Evolutionary conservation across 345 rosid genomes (phyloP), one percentile per base, ranked within the genome.

Genomic region (Syzygium aqueum): DNA sequence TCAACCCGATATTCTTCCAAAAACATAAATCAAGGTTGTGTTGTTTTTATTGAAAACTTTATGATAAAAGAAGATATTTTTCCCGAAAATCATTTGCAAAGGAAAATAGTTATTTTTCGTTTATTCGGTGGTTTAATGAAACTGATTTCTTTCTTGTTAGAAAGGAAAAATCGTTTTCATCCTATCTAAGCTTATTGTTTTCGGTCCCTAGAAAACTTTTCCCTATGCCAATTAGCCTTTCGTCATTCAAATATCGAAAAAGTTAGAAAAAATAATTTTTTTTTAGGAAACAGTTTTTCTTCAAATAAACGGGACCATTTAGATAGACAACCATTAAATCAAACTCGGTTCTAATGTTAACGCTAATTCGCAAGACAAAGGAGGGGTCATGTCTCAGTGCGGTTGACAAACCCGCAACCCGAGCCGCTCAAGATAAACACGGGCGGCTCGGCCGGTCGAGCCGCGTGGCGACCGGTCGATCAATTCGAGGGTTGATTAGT

Each of bases 21-120:
- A 23, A 57, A 57, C 25, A 10, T 59, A 59, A 59, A 59, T 0
- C 16, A 0, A 8, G 0, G 28, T 4, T 5, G 11, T 11, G 0
- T 59, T 1, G 2, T 11, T 59, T 59, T 1, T 6, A 11, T 13
- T 2, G 0, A 11, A 57, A 59, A 59, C 65, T 25, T 43, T 6
- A 5, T 6, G 46, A 43, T 43, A 43, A 43, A 43, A 5, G 46
- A 43, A 43, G 4, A 43, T 43, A 6, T 43, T 43, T 43, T 43
- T 1, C 46, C 1, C 46, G 46, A 7, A 6, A 43, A 43, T 43
- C 46, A 43, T 43, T 43, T 43, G 1, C 46, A 43, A 43, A 43
- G 46, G 4, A 43, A 43, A 43, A 43, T 1, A 5, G 46, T 43
- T 5, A 43, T 43, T 43, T 43, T 43, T 6, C 3, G 2, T 11